Evolutionary conservation across 345 rosid species (phyloP), one percentile per base, ranked within the genome.

Genomic region (Rubroshorea leprosula): DNA sequence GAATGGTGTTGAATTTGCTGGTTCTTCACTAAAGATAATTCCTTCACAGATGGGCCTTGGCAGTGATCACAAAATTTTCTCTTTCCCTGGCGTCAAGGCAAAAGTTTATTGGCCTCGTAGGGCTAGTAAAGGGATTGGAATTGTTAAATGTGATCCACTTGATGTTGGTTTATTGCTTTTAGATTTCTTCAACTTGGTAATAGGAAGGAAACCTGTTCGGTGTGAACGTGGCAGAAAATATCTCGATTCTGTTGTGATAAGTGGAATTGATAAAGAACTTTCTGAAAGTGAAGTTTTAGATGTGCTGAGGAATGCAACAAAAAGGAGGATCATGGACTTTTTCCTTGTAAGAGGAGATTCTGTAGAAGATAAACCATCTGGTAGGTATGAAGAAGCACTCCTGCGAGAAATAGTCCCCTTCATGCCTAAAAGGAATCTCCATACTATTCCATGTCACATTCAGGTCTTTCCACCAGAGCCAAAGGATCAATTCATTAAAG

Each of bases 91-190:
- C 24, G 78, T 91, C 57, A 79, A 54, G 70, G 96, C 92, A 23
- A 91, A 76, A 70, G 66, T 83, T 58, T 58, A 51, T 44, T 88
- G 92, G 95, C 96, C 95, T 41, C 86, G 87, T 57, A 78, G 63
- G 76, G 73, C 12, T 44, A 86, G 96, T 68, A 79, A 54, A 53
- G 88, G 92, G 41, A 6, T 50, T 73, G 96, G 73, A 56, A 1
- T 79, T 58, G 80, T 73, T 27, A 80, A 65, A 69, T 83, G 86
- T 65, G 71, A 75, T 49, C 54, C 44, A 16, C 57, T 49, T 65
- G 92, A 91, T 64, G 77, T 73, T 53, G 54, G 49, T 61, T 45
- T 22, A 49, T 49, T 88, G 68, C 26, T 79, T 60, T 26, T 16
- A 18, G 82, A 80, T 57, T 76, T 79, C 57, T 70, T 58, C 29